Evolutionary conservation across 176 grass and related monocot species (phyloP).

Genomic region (Oryza australiensis): DNA sequence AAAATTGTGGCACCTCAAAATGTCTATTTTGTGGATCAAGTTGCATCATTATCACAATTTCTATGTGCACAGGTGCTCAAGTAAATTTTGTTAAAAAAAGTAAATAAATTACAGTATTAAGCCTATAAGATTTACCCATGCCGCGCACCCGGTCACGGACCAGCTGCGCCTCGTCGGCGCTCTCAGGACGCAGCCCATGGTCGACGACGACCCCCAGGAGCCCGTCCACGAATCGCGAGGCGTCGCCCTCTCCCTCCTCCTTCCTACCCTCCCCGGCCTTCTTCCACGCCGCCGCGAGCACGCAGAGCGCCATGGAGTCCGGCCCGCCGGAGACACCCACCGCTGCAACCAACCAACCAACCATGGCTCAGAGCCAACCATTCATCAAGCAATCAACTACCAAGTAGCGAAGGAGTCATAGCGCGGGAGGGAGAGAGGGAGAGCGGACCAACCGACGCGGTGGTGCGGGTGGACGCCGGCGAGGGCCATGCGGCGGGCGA

Average conservation of each 20-base stretch:
- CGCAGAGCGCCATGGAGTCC: constrained; percentile 89
- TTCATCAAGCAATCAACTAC: neutral
- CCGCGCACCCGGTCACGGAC: constrained; percentile 67
- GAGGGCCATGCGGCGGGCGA: constrained; percentile 71
- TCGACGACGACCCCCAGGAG: constrained; percentile 83
- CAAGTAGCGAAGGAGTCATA: too few species aligned
- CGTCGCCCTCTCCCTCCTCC: neutral
- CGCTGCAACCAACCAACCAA: constrained; percentile 38
- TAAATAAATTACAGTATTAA: neutral
- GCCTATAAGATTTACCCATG: constrained; percentile 56
- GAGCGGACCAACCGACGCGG: too few species aligned
- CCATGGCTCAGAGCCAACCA: neutral
- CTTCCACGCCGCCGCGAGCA: constrained; percentile 77
- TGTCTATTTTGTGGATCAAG: neutral
- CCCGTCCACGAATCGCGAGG: constrained; percentile 56
- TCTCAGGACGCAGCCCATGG: constrained; percentile 73
- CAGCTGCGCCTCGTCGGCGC: constrained; percentile 67
- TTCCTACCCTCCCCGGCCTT: constrained; percentile 33
- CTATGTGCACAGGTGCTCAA: neutral
- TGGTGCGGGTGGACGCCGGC: constrained; percentile 83
- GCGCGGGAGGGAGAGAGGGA: too few species aligned
- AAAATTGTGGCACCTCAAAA: constrained; percentile 14
- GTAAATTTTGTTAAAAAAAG: neutral
- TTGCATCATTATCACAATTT: neutral
- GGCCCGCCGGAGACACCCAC: constrained; percentile 90